Conservation (phyloP, 225 moss, liverwort and hornwort genomes). For the Sphagnum tenellum region DNA sequence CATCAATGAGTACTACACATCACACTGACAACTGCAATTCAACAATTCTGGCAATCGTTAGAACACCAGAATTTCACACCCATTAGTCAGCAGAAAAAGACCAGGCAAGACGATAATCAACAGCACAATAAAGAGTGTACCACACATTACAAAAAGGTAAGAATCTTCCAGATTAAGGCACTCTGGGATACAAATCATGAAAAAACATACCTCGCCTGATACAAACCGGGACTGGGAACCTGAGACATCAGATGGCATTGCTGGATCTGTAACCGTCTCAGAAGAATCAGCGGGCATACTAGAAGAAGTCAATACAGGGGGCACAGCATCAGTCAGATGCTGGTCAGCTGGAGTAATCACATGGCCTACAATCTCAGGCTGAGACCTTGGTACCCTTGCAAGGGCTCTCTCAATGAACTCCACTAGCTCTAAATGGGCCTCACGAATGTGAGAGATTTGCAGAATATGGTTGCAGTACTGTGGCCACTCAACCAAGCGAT, state of each 20-base stretch:
- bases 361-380: slow-evolving; percentile 35
- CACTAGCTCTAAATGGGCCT: slow-evolving; percentile 56
- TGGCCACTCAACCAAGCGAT: slow-evolving; percentile 79
- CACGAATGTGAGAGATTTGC: slow-evolving; percentile 76
- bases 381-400: slow-evolving; percentile 19
- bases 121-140: too few species aligned
- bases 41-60: too few species aligned
- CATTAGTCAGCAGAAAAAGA: too few species aligned
- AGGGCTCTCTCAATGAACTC: slow-evolving; percentile 44
- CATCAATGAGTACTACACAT: too few species aligned
- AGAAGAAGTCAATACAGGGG: slow-evolving; percentile 17
- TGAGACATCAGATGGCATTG: slow-evolving; percentile 21
- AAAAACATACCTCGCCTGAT: slow-evolving; percentile 35
- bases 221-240: slow-evolving; percentile 34
- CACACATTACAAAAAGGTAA: too few species aligned
- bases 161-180: too few species aligned
- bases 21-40: too few species aligned
- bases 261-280: slow-evolving; percentile 25
- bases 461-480: slow-evolving; percentile 82
- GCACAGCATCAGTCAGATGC: slow-evolving; percentile 40
- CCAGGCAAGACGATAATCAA: too few species aligned
- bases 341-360: slow-evolving; percentile 30
- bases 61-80: too few species aligned
- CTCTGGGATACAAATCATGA: too few species aligned
- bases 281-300: slow-evolving; percentile 29